A percentile compares a stretch with the other conserved stretches of the same genome.
These are phyloP conservation scores for Lactifluus piperatus DNA, from an alignment of 768 basidiomycete genomes.

Conservation along the genomic window DNA sequence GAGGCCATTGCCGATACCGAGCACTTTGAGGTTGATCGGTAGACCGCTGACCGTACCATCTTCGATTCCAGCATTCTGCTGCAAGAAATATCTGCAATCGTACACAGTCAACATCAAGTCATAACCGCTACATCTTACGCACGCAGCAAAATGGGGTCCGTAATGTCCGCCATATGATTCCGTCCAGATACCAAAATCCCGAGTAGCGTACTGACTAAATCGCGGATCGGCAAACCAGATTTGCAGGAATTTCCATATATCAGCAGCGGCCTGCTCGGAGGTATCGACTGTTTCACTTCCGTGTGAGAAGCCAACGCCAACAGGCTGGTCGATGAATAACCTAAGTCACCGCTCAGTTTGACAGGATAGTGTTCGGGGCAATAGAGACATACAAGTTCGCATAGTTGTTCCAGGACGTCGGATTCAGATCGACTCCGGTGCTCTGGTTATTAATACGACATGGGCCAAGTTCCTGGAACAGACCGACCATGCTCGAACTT, in stretches of 20 bases:
- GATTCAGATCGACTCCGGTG: constrained; percentile 39
- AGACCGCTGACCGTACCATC: constrained; percentile 37
- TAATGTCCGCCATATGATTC: constrained; percentile 44
- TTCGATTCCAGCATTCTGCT: constrained; percentile 50
- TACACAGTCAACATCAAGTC: not conserved
- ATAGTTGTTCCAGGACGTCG: constrained; percentile 50
- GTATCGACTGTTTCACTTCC: constrained; percentile 42
- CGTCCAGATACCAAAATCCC: constrained; percentile 52
- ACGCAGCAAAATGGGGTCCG: constrained; percentile 31
- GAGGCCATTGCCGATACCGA: constrained; percentile 56
- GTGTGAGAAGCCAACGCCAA: constrained; percentile 56
- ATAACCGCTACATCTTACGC: constrained; percentile 6
- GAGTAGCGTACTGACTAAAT: constrained; percentile 39
- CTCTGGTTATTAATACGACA: constrained; percentile 68
- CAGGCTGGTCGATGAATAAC: constrained; percentile 56
- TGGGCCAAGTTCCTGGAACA: constrained; percentile 89
- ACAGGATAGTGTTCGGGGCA: not conserved
- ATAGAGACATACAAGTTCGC: constrained; percentile 34
- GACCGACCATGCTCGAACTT: constrained; percentile 51
- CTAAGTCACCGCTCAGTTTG: constrained; percentile 10
- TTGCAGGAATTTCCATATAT: constrained; percentile 57
- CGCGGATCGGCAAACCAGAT: constrained; percentile 48
- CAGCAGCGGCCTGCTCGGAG: constrained; percentile 44
- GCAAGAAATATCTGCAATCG: constrained; percentile 37
- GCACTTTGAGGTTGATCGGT: constrained; percentile 47